Base-by-base conservation (phyloP, 140 eudicot genomes). In the Erigeron philadelphicus region DNA sequence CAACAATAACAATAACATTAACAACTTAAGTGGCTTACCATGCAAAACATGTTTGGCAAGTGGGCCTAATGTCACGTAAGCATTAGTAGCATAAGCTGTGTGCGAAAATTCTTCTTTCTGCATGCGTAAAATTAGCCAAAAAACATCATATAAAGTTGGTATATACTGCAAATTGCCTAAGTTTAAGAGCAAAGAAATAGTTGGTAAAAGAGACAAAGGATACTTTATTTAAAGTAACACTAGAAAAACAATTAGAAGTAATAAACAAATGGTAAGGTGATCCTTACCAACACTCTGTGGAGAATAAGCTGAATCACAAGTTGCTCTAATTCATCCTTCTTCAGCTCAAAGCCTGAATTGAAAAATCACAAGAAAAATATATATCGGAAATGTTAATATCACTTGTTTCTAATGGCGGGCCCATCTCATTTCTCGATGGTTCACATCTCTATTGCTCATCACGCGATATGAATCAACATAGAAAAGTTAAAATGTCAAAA, bases 81-180 rank as follows among this genome's bases (percentile, higher is more conserved):
- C 96, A 79, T 93, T 93, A 74, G 98, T 93, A 35, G 98, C 61
- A 82, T 89, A 93, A 7, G 98, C 93, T 44, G 95, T 93, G 70
- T 93, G 98, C 72, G 85, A 84, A 77, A 84, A 93, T 81, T 93
- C 98, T 79, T 93, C 98, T 87, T 86, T 89, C 98, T 93, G 86
- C 82, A 81, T 61, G 44, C 72, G 52, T 61, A 41, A 65, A 10
- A 57, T 18, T 48, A 52, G 18, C 6, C 2, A 42, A 76, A 72
- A 42, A 18, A 18, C 53, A 66, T 21, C 42, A 66, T n/a, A 67
- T 69, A 66, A 47, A 74, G 56, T 57, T 17, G 44, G 38, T 40
- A 35, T 6, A 0, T 45, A 67, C 40, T 63, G 61, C 16, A 48
- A 38, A 46, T 17, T 70, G 35, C 71, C 46, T 48, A 48, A 35